Percentiles rank a stretch among this genome's conserved stretches.
Conservation (phyloP, 371 early-diverging fungal genomes). For the Lichtheimia ornata region DNA sequence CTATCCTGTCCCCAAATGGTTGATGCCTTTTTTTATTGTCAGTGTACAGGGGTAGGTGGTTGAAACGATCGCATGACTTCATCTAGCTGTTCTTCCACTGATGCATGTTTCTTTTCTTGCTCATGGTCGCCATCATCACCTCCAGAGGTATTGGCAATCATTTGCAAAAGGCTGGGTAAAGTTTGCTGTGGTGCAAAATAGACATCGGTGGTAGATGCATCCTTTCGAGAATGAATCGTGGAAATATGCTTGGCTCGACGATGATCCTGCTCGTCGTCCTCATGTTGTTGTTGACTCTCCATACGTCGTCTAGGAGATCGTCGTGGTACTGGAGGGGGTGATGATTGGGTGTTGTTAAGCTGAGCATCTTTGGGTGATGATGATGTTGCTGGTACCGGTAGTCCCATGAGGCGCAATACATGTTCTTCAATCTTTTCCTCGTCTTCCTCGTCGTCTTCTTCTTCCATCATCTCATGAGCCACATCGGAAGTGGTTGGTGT, state of each 20-base stretch:
- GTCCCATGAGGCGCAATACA: constrained; percentile 23
- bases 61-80: constrained; percentile 22
- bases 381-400: neutral
- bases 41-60: neutral
- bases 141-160: constrained; percentile 13
- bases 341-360: neutral
- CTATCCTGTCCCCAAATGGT: too few species aligned
- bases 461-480: neutral
- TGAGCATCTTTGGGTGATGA: neutral
- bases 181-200: constrained; percentile 26
- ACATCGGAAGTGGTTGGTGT: neutral
- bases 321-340: constrained; percentile 24
- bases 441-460: constrained; percentile 21
- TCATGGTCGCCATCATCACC: constrained; percentile 1
- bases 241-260: constrained; percentile 11
- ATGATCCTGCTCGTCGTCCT: constrained; percentile 6
- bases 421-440: constrained; percentile 22
- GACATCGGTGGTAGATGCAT: constrained; percentile 21
- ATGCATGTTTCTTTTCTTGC: constrained; percentile 8
- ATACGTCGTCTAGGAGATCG: constrained; percentile 23
- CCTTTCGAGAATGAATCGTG: constrained; percentile 6
- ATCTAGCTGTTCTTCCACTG: constrained; percentile 21
- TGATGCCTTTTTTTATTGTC: too few species aligned
- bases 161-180: constrained; percentile 19
- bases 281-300: constrained; percentile 11